Evolutionary conservation across 768 basidiomycete genomes (phyloP).

Genomic region (Lactifluus volemus): DNA sequence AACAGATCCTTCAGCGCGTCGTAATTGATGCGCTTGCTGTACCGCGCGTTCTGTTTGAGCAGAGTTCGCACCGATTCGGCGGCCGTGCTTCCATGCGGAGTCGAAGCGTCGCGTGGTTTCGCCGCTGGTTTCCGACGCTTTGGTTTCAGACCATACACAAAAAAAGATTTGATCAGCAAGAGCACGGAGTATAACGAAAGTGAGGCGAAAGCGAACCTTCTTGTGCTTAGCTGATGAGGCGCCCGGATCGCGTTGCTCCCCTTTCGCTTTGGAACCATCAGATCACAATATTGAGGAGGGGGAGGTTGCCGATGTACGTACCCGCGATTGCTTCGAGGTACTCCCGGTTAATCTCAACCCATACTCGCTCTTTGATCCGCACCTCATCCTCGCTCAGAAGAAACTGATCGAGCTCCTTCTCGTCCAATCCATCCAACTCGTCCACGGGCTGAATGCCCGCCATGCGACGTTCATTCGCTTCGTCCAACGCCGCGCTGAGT

Average conservation of each 20-base stretch:
- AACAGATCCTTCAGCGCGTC: slow-evolving; percentile 80
- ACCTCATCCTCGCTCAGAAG: slow-evolving; percentile 74
- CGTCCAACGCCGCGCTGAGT: slow-evolving; percentile 53
- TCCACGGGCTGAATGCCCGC: slow-evolving; percentile 41
- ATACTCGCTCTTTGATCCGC: slow-evolving; percentile 79
- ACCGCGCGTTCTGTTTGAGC: slow-evolving; percentile 77
- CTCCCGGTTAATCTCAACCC: slow-evolving; percentile 90
- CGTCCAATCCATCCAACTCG: slow-evolving; percentile 73
- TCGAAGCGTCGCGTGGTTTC: slow-evolving; percentile 67
- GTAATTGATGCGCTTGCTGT: slow-evolving; percentile 92
- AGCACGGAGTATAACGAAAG: not conserved
- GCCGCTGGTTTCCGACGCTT: slow-evolving; percentile 61
- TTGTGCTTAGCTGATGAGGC: slow-evolving; percentile 43
- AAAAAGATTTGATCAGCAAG: slow-evolving; percentile 23
- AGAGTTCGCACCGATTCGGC: slow-evolving; percentile 73
- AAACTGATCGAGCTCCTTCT: slow-evolving; percentile 81
- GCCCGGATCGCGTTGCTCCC: slow-evolving; percentile 38
- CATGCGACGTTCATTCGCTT: slow-evolving; percentile 54
- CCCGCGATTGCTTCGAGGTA: slow-evolving; percentile 85
- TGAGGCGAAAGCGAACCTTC: slow-evolving; percentile 51
- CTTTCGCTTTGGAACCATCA: slow-evolving; percentile 45
- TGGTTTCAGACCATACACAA: not conserved
- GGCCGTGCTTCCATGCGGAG: slow-evolving; percentile 57
- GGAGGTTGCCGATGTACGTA: slow-evolving; percentile 26
- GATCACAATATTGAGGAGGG: too few species aligned